A percentile compares a stretch with the other conserved stretches of the same genome.
Evolutionary conservation across 768 basidiomycete genomes (phyloP).

Genomic region (Leccinum broughii): DNA sequence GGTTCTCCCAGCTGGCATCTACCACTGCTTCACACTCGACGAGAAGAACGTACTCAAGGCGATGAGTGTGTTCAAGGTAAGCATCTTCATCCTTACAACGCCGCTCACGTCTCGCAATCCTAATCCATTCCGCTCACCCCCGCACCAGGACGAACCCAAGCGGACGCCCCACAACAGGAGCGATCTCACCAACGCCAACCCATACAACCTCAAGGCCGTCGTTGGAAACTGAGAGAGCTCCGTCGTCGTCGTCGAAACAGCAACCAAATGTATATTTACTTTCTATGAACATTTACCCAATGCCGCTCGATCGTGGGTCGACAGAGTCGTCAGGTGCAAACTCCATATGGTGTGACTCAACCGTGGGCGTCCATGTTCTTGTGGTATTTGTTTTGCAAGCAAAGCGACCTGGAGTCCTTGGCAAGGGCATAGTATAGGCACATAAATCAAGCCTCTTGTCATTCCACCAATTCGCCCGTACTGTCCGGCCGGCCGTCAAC

Average conservation of each 20-base stretch:
- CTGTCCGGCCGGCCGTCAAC: background rate
- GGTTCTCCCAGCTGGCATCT: conserved; percentile 87
- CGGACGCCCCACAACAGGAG: conserved; percentile 80
- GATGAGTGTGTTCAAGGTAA: conserved; percentile 84
- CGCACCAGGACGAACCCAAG: conserved; percentile 79
- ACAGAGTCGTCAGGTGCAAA: too few species aligned
- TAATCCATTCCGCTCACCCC: background rate
- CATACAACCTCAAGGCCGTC: too few species aligned
- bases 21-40: conserved; percentile 93
- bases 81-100: conserved; percentile 7
- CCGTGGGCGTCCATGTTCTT: too few species aligned
- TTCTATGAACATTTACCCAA: background rate
- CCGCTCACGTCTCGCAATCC: background rate
- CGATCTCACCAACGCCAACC: conserved; percentile 48
- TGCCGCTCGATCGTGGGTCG: background rate
- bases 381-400: too few species aligned
- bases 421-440: too few species aligned
- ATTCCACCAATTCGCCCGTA: background rate
- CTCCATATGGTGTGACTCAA: too few species aligned
- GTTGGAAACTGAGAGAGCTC: conserved; percentile 10
- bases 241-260: background rate
- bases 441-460: background rate
- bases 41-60: conserved; percentile 70
- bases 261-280: background rate
- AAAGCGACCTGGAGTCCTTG: background rate